phyloP scores from a whole-genome alignment of 75 land plant genomes.

The Pinus tabuliformis region DNA sequence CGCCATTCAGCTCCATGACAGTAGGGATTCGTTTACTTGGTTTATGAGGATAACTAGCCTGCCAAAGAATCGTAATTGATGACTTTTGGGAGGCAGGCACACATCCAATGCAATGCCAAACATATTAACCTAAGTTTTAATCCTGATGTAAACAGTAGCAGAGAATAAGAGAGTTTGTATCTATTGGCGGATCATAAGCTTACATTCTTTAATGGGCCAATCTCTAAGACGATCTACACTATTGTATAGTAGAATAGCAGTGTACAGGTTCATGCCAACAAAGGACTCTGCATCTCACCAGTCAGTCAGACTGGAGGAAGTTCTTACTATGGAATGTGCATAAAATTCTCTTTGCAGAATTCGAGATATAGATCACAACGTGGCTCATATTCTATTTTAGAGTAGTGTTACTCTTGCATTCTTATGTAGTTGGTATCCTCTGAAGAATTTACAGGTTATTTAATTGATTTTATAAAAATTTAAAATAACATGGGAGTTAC shows the following conservation, averaged over 20 bases:
- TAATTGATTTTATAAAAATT: not conserved
- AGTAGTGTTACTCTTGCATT: not conserved
- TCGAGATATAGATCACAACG: not conserved
- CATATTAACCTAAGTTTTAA: not conserved
- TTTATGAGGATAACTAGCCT: too few relatives aligned
- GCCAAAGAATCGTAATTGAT: not conserved
- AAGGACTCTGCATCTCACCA: not conserved
- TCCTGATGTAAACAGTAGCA: not conserved
- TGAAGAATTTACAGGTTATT: not conserved
- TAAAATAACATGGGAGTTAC: not conserved
- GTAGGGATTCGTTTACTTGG: not conserved
- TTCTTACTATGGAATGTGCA: not conserved
- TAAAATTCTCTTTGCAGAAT: not conserved
- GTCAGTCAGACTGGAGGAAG: not conserved
- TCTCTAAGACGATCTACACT: not conserved
- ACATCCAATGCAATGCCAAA: not conserved
- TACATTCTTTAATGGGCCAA: not conserved
- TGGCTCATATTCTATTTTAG: not conserved
- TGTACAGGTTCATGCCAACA: not conserved
- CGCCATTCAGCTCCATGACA: not conserved
- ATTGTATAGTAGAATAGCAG: not conserved
- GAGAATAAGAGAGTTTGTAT: not conserved
- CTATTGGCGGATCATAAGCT: not conserved
- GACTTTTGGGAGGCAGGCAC: not conserved
- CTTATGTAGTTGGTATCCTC: slow-evolving; percentile 3